Base-by-base conservation (phyloP, 441 rosid genomes). In the Capsella rubella region DNA sequence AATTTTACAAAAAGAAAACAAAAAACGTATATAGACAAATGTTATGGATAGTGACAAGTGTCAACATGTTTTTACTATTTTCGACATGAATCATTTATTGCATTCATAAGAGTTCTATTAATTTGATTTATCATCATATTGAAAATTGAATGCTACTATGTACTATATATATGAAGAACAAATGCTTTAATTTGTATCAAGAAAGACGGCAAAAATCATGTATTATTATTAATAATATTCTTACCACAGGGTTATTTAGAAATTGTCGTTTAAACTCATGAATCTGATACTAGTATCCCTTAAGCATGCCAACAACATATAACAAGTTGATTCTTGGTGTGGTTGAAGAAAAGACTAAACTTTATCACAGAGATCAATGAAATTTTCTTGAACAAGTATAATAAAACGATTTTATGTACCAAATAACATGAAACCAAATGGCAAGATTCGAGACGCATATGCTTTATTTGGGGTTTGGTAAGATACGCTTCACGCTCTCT, bases 391-490 rank as follows among this genome's bases (percentile, higher is more conserved):
- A 6, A 52, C 34, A 52, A 21, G 14, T 3, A 51, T 51, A 51
- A 51, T 21, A 21, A 21, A 21, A 16, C 11, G 11, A 16, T 16
- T 16, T 16, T 16, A 16, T 16, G 0, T 16, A 16, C 18, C 18
- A 16, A 16, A 16, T 16, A 16, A 16, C 18, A 16, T 16, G 18
- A 16, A 16, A 16, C 18, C 21, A 59, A 73, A 64, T 72, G 72
- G 52, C 77, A 45, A 45, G 70, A 32, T 21, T n/a, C n/a, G 27
- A 21, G 49, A 14, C 28, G 50, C 76, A 57, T 21, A 21, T 73
- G 72, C 34, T 47, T 56, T 47, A 28, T 66, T 73, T 73, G 52
- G 71, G 71, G 70, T 73, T 56, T 7, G 66, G 66, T 47, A 65
- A 46, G 63, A 16, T 10, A 56, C 1, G 2, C 14, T 56, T 56